Evolutionary conservation across 2,329 filamentous ascomycete species (phyloP).

Genomic region (Graphiopsis chlorocephala): DNA sequence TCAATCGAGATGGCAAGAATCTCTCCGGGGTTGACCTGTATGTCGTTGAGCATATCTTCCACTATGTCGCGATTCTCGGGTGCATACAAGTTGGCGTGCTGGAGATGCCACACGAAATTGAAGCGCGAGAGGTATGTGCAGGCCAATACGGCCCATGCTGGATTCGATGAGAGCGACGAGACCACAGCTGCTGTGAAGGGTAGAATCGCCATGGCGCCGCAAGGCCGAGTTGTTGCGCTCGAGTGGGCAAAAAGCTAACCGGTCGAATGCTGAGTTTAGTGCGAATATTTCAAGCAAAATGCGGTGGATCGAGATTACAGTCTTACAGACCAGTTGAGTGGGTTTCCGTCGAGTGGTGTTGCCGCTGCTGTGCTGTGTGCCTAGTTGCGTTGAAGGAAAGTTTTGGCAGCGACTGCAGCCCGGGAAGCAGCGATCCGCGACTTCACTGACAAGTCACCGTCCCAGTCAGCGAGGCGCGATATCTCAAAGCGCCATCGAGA

Average conservation of each 20-base stretch:
- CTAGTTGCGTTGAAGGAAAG: background rate
- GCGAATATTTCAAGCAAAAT: background rate
- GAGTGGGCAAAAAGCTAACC: too few species aligned
- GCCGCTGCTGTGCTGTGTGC: background rate
- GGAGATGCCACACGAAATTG: background rate
- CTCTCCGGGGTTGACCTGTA: background rate
- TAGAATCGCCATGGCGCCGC: background rate
- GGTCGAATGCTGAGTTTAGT: background rate
- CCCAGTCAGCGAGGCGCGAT: background rate
- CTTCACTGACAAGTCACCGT: background rate
- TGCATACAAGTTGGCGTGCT: background rate
- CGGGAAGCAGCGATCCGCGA: background rate
- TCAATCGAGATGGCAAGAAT: background rate
- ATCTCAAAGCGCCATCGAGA: background rate
- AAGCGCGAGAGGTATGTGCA: background rate
- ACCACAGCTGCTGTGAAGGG: background rate
- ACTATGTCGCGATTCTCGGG: background rate
- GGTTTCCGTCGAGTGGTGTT: background rate
- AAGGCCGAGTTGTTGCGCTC: background rate
- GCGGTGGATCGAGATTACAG: too few species aligned
- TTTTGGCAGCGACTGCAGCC: background rate
- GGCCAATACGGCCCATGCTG: background rate
- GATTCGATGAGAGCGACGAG: background rate
- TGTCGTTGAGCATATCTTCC: background rate
- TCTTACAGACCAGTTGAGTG: too few species aligned